Evolutionary conservation across 768 basidiomycete genomes (phyloP).

Genomic region (Neoboletus magnificus): DNA sequence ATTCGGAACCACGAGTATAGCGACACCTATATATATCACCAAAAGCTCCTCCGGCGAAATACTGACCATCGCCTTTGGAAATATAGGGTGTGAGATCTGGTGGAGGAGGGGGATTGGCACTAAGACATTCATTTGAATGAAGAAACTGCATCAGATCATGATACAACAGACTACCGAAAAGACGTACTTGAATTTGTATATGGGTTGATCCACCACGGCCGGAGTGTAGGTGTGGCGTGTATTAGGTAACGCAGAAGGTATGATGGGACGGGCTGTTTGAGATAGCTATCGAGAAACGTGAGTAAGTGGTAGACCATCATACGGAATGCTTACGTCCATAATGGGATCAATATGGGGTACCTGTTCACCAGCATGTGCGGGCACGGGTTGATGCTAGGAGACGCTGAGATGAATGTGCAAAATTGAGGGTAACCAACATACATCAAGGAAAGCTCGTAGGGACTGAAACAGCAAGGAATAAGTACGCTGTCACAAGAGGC

Average conservation of each 20-base stretch:
- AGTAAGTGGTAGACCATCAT: no score
- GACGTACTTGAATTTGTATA: neutral
- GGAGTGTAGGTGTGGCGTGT: neutral
- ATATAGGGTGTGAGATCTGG: neutral
- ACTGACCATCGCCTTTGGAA: neutral
- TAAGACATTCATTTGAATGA: neutral
- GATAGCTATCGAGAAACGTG: no score
- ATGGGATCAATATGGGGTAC: no score
- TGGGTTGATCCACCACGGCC: neutral
- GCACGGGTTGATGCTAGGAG: no score
- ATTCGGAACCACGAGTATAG: neutral
- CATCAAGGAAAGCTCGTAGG: neutral
- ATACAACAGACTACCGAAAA: neutral
- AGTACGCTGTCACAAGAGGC: neutral
- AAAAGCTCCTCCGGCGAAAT: neutral
- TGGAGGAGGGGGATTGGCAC: neutral
- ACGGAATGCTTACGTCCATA: no score
- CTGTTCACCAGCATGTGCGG: no score
- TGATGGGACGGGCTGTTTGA: neutral
- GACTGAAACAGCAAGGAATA: neutral
- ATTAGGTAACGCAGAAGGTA: neutral
- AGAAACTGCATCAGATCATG: neutral
- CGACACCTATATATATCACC: neutral
- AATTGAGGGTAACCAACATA: neutral
- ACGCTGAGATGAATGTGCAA: neutral